phyloP scores from a whole-genome alignment of 306 rosid genomes.

The Vachellia pachyceras region DNA sequence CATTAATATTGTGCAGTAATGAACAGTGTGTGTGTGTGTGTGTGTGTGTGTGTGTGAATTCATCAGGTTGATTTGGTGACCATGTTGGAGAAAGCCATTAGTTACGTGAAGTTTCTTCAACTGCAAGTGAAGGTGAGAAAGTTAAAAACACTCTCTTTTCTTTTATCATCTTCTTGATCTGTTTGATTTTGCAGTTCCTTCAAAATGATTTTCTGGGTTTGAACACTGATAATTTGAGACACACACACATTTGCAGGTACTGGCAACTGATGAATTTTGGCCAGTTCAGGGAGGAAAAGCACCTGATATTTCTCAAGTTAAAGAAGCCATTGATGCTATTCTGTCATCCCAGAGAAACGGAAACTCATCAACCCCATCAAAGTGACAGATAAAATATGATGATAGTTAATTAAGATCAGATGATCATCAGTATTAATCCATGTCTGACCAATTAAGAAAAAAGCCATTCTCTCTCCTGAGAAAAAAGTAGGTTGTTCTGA shows the following conservation, averaged over 20 bases:
- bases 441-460: slow-evolving; percentile 25
- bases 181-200: not conserved
- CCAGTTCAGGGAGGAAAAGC: slow-evolving; percentile 85
- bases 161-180: not conserved
- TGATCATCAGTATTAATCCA: not conserved
- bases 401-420: not conserved
- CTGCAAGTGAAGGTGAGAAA: slow-evolving; percentile 89
- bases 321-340: slow-evolving; percentile 87
- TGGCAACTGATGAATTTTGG: slow-evolving; percentile 96
- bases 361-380: slow-evolving; percentile 52
- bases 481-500: slow-evolving; percentile 35
- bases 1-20: not conserved
- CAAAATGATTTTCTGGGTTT: slow-evolving; percentile 3
- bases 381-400: not conserved
- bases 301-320: slow-evolving; percentile 88
- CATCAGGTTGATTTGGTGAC: slow-evolving; percentile 89
- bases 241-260: slow-evolving; percentile 48
- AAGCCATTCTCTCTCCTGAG: slow-evolving; percentile 23
- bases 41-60: too few relatives aligned
- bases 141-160: not conserved
- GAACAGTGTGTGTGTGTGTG: not conserved
- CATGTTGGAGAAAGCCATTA: slow-evolving; percentile 91
- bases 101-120: slow-evolving; percentile 94
- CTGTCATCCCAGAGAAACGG: slow-evolving; percentile 69
- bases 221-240: not conserved